Percentiles rank a stretch among this genome's conserved stretches.
phyloP scores from a whole-genome alignment of 306 rosid genomes.

The Prunus mira region DNA sequence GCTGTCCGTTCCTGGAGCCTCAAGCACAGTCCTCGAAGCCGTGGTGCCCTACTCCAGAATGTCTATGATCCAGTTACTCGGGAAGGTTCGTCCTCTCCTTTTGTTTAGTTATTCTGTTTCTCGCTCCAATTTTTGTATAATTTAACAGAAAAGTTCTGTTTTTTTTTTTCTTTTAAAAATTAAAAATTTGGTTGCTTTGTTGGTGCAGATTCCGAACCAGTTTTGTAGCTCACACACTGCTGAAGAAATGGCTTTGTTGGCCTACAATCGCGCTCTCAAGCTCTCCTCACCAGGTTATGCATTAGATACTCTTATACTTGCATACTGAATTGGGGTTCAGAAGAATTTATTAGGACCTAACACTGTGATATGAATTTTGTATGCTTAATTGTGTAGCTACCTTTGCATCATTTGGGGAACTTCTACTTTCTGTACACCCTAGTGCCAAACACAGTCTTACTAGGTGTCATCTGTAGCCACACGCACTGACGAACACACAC shows the following conservation, averaged over 20 bases:
- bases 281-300: slow-evolving; percentile 73
- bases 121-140: background rate
- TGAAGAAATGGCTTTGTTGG: slow-evolving; percentile 79
- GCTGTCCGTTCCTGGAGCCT: slow-evolving; percentile 79
- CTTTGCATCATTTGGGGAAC: background rate
- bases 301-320: background rate
- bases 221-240: slow-evolving; percentile 64
- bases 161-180: background rate
- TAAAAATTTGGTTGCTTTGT: background rate
- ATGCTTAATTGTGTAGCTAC: background rate
- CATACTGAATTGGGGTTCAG: too few relatives aligned
- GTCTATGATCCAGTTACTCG: slow-evolving; percentile 71
- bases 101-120: background rate
- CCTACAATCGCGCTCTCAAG: slow-evolving; percentile 93
- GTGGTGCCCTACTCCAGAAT: slow-evolving; percentile 75
- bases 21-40: slow-evolving; percentile 75
- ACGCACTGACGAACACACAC: background rate
- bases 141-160: too few relatives aligned
- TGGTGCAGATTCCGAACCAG: slow-evolving; percentile 61
- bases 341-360: background rate
- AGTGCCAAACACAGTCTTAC: background rate
- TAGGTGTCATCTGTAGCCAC: background rate
- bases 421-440: background rate
- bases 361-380: too few relatives aligned
- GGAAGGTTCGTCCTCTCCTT: slow-evolving; percentile 45